Conservation (phyloP, 176 grass and related monocot species). For the Aegilops longissima region DNA sequence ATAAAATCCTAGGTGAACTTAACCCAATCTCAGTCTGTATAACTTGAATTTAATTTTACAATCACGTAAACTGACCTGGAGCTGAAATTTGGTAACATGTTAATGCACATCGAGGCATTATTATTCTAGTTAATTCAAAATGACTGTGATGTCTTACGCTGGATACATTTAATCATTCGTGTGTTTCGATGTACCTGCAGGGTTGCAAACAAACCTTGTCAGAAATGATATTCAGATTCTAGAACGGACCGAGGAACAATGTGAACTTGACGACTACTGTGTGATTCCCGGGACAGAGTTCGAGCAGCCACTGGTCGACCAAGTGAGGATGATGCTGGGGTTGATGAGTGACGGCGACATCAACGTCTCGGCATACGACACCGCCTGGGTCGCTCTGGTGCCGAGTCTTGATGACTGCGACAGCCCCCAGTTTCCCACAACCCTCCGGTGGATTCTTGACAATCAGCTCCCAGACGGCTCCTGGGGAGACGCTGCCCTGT, state of each 20-base stretch:
- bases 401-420: background rate
- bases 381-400: constrained; percentile 57
- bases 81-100: no score
- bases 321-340: constrained; percentile 37
- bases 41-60: no score
- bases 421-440: constrained; percentile 26
- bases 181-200: background rate
- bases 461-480: constrained; percentile 53
- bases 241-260: constrained; percentile 21
- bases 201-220: background rate
- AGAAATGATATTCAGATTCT: background rate
- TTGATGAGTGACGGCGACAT: constrained; percentile 53
- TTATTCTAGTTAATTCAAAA: background rate
- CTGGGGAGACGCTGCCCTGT: constrained; percentile 48
- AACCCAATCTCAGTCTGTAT: no score
- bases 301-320: constrained; percentile 20
- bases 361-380: constrained; percentile 56
- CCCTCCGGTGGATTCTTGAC: constrained; percentile 47
- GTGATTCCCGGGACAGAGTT: background rate
- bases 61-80: no score
- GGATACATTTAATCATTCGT: background rate
- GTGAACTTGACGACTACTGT: constrained; percentile 10
- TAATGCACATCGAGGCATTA: background rate
- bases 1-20: background rate
- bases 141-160: background rate